Evolutionary conservation across 495 filamentous ascomycete species (phyloP).

Genomic region (Penicillium angulare): DNA sequence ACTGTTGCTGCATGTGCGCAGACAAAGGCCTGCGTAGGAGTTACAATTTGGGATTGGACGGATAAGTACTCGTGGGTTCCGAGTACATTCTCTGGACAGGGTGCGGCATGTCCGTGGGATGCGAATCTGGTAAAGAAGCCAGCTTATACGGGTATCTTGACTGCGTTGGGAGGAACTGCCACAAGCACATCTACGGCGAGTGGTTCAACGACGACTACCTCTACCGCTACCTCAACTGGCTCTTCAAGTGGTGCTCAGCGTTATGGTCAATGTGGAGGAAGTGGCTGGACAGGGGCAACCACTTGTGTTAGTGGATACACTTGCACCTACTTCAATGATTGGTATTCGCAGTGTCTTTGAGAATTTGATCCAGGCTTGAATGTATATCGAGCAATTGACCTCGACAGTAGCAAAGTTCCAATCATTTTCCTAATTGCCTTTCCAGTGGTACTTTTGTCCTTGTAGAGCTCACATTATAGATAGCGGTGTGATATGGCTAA

Average conservation of each 20-base stretch:
- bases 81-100: constrained; percentile 49
- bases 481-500: no score
- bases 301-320: constrained; percentile 42
- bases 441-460: no score
- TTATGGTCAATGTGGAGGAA: constrained; percentile 55
- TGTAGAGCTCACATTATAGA: no score
- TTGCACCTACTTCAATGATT: constrained; percentile 48
- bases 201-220: constrained; percentile 23
- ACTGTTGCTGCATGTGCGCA: constrained; percentile 59
- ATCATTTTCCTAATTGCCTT: no score
- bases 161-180: constrained; percentile 26
- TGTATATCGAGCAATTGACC: no score
- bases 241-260: constrained; percentile 27
- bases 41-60: constrained; percentile 67
- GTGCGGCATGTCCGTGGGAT: constrained; percentile 53
- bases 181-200: constrained; percentile 23
- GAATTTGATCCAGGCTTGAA: neutral
- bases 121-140: constrained; percentile 56
- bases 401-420: no score
- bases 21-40: constrained; percentile 58
- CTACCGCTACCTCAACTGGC: constrained; percentile 19
- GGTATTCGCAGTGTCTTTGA: constrained; percentile 50
- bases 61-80: constrained; percentile 65
- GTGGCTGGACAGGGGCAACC: constrained; percentile 45
- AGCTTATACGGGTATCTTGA: constrained; percentile 47